Conservation (phyloP, 345 rosid genomes). For the Rhodamnia argentea region DNA sequence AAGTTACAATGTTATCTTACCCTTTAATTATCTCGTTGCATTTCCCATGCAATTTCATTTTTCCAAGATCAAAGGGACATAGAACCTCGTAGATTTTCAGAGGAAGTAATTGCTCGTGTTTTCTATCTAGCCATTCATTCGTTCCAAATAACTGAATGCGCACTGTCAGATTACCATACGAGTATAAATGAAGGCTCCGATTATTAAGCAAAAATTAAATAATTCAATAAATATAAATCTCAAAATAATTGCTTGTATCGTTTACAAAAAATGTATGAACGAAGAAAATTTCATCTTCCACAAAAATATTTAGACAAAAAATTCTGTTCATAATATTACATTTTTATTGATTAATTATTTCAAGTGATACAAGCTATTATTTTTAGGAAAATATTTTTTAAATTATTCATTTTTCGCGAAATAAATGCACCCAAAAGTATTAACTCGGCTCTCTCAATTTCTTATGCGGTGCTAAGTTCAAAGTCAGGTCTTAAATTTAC, state of each 20-base stretch:
- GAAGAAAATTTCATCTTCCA: fast-evolving
- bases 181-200: neutral
- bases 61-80: neutral
- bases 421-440: neutral
- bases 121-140: neutral
- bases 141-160: neutral
- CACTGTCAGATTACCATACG: neutral
- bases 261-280: neutral
- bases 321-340: no score
- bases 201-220: neutral
- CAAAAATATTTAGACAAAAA: neutral
- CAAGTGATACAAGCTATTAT: no score
- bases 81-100: neutral
- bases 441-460: neutral
- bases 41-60: neutral
- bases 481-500: neutral
- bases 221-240: neutral
- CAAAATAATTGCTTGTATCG: no score
- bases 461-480: neutral
- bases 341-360: no score
- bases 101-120: neutral
- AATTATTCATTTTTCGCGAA: neutral
- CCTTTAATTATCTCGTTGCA: neutral
- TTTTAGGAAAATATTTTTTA: neutral
- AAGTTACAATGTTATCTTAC: neutral